phyloP scores from a whole-genome alignment of 345 rosid genomes.

The Acer campestre region DNA sequence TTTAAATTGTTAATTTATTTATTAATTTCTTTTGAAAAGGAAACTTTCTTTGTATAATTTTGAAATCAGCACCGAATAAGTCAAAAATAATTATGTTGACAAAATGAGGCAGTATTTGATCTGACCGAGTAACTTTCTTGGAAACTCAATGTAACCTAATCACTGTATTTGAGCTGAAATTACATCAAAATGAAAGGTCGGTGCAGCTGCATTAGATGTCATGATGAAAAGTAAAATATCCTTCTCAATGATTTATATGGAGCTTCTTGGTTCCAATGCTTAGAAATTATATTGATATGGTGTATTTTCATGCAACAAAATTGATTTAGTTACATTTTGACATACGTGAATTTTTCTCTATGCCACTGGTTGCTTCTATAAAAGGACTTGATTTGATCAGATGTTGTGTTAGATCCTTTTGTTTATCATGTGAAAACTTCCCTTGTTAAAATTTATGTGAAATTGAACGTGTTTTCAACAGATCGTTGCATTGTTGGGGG shows the following conservation, averaged over 20 bases:
- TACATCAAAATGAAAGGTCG: neutral
- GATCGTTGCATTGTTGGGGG: slow-evolving; percentile 93
- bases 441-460: neutral
- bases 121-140: neutral
- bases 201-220: slow-evolving; percentile 6
- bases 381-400: neutral
- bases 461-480: slow-evolving; percentile 38
- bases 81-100: neutral
- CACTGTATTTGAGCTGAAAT: neutral
- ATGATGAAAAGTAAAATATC: neutral
- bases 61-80: neutral
- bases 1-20: neutral
- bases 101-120: neutral
- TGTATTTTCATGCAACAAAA: neutral
- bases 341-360: neutral
- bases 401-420: slow-evolving; percentile 5
- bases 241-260: neutral
- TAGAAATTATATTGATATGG: neutral
- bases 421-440: neutral
- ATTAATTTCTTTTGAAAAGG: neutral
- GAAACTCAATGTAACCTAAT: neutral
- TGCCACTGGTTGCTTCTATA: slow-evolving; percentile 6
- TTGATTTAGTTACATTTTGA: neutral
- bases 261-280: neutral
- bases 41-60: slow-evolving; percentile 1